phyloP scores from a whole-genome alignment of 805 yeast species.

The Yarrowia keelungensis region DNA sequence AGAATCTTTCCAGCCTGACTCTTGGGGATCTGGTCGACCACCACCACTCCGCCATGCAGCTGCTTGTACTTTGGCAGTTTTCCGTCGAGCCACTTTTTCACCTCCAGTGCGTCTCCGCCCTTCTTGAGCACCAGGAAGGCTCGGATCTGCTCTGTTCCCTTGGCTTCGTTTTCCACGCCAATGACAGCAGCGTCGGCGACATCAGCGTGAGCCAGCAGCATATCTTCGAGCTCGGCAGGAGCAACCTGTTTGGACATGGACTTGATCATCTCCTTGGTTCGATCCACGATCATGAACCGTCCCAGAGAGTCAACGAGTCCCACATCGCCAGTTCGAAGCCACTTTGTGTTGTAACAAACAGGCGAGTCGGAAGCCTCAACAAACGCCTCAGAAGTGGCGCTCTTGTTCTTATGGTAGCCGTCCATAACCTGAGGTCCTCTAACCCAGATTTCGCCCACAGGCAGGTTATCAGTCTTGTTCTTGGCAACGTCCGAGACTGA shows the following conservation, averaged over 20 bases:
- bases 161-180: constrained; percentile 71
- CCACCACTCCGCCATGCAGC: constrained; percentile 59
- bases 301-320: constrained; percentile 57
- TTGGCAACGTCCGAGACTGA: neutral
- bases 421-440: constrained; percentile 63
- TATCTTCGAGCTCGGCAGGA: constrained; percentile 92
- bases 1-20: constrained; percentile 93
- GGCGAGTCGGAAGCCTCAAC: constrained; percentile 47
- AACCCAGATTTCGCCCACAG: constrained; percentile 58
- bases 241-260: constrained; percentile 76
- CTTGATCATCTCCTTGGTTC: constrained; percentile 51
- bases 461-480: constrained; percentile 14
- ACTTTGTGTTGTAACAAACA: constrained; percentile 42
- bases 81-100: constrained; percentile 50
- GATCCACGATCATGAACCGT: constrained; percentile 55
- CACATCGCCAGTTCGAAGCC: constrained; percentile 68
- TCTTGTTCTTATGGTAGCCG: constrained; percentile 58
- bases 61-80: constrained; percentile 52
- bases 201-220: constrained; percentile 70
- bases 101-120: constrained; percentile 41
- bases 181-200: constrained; percentile 91
- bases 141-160: constrained; percentile 68
- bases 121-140: constrained; percentile 48
- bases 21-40: constrained; percentile 86
- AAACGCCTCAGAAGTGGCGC: constrained; percentile 57